Evolutionary conservation across 2,329 filamentous ascomycete species (phyloP).

Genomic region (Hortaea werneckii): DNA sequence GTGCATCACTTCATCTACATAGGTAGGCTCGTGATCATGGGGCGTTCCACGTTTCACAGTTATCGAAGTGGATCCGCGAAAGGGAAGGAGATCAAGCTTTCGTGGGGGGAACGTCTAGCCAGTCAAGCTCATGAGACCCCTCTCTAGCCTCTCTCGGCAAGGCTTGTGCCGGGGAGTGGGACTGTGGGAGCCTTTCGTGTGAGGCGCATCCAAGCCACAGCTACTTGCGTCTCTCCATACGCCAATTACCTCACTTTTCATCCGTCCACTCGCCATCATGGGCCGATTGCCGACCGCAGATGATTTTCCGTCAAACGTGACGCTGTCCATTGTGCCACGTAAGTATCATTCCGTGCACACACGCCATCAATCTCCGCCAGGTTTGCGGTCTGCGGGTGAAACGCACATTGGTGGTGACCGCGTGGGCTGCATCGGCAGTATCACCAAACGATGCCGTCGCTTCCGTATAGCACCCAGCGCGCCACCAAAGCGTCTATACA

Average conservation of each 20-base stretch:
- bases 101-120: not conserved
- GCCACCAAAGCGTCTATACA: not conserved
- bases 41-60: no score
- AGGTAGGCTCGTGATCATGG: no score
- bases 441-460: not conserved
- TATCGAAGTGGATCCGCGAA: no score
- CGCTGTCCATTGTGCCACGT: conserved; percentile 36
- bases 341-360: conserved; percentile 18
- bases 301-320: conserved; percentile 34
- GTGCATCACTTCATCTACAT: no score
- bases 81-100: no score
- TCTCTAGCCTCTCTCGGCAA: not conserved
- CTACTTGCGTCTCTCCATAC: no score
- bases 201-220: not conserved
- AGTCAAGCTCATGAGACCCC: not conserved
- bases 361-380: no score
- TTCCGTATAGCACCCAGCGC: not conserved
- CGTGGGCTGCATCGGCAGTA: not conserved
- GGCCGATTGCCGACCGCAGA: conserved; percentile 32
- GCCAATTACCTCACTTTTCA: no score
- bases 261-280: conserved; percentile 5
- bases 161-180: not conserved
- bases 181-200: not conserved
- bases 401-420: no score
- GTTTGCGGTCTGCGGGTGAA: no score